These are phyloP conservation scores for Ascochyta koolunga DNA, from an alignment of 2,329 filamentous ascomycete genomes.

Conservation along the genomic window DNA sequence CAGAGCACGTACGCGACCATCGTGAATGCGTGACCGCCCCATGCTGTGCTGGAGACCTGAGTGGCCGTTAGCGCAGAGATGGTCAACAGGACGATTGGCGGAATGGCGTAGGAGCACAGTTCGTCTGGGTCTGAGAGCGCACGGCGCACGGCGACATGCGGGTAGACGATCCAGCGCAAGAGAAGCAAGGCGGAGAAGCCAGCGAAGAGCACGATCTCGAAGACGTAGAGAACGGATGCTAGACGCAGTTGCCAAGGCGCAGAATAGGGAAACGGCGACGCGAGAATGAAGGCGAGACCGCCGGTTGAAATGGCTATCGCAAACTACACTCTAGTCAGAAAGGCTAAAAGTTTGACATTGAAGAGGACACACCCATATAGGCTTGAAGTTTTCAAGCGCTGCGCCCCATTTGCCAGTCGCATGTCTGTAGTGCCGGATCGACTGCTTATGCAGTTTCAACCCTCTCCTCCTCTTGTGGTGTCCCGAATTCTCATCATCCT, in stretches of 20 bases:
- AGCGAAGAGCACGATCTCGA: slow-evolving; percentile 1
- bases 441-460: not conserved
- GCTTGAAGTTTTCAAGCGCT: slow-evolving; percentile 9
- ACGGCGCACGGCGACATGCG: slow-evolving; percentile 8
- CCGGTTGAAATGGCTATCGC: slow-evolving; percentile 9
- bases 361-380: slow-evolving; percentile 3
- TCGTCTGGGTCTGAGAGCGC: slow-evolving; percentile 9
- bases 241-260: slow-evolving; percentile 11
- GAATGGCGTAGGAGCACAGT: slow-evolving; percentile 11
- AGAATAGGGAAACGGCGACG: slow-evolving; percentile 7
- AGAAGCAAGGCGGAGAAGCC: not conserved
- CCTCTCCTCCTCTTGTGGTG: slow-evolving; percentile 14
- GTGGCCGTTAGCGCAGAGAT: slow-evolving; percentile 9
- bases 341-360: not conserved
- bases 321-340: not conserved
- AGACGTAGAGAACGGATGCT: slow-evolving; percentile 7
- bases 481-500: slow-evolving; percentile 7
- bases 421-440: slow-evolving; percentile 11
- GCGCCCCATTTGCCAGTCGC: slow-evolving; percentile 12
- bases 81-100: slow-evolving; percentile 8
- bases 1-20: slow-evolving; percentile 9
- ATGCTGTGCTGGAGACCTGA: slow-evolving; percentile 2
- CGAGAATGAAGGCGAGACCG: slow-evolving; percentile 10
- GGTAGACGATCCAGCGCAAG: slow-evolving; percentile 8
- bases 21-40: slow-evolving; percentile 12